phyloP scores from a whole-genome alignment of 2,329 filamentous ascomycete species.

The Fusarium vanettenii region DNA sequence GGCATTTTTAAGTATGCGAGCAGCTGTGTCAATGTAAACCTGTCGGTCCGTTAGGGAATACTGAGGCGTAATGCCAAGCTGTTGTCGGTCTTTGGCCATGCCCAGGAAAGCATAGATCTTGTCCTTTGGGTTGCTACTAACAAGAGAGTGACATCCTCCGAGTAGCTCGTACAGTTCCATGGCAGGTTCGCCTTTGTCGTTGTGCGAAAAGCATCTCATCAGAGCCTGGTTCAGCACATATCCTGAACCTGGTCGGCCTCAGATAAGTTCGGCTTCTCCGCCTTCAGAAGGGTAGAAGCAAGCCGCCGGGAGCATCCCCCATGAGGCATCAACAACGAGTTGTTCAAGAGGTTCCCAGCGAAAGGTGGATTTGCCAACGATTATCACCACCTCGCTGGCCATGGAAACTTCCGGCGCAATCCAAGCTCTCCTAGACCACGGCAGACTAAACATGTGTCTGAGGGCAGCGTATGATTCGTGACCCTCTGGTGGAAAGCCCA shows the following conservation, averaged over 20 bases:
- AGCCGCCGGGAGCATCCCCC: fast-evolving
- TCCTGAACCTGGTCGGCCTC: not conserved
- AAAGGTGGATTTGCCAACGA: not conserved
- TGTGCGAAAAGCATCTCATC: not conserved
- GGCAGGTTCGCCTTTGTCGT: not conserved
- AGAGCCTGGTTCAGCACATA: not conserved
- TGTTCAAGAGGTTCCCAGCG: not conserved
- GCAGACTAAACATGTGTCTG: not conserved
- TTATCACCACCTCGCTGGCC: not conserved
- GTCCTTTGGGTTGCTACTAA: not conserved
- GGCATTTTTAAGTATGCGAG: not conserved
- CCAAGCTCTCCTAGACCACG: not conserved
- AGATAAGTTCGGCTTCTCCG: not conserved
- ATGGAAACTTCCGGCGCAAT: not conserved
- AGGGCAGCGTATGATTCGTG: not conserved
- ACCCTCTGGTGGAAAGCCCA: not conserved
- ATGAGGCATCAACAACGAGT: not conserved
- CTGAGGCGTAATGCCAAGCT: not conserved
- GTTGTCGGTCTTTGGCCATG: not conserved
- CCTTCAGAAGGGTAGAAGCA: not conserved
- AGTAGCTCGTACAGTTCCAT: not conserved
- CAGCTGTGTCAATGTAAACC: not conserved
- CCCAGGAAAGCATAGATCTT: not conserved
- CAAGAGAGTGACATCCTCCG: not conserved
- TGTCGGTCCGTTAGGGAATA: not conserved